phyloP scores from a whole-genome alignment of 2,329 filamentous ascomycete genomes.

The Macrophomina tecta region DNA sequence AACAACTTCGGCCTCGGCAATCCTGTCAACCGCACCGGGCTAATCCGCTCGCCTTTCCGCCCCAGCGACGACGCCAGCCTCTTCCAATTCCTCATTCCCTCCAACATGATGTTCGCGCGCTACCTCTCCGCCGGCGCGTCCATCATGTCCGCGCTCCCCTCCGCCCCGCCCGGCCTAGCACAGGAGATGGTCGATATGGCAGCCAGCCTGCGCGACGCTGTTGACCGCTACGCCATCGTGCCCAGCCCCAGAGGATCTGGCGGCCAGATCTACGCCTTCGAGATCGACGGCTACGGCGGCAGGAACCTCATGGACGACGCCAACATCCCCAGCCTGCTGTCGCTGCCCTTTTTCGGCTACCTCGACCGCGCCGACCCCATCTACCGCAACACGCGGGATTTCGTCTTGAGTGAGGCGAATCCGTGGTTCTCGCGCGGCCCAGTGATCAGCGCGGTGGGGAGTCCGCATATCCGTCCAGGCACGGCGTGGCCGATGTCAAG shows the following conservation, averaged over 20 bases:
- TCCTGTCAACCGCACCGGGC: slow-evolving; percentile 55
- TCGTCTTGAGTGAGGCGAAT: slow-evolving; percentile 52
- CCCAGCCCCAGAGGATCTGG: slow-evolving; percentile 45
- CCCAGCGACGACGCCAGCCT: slow-evolving; percentile 58
- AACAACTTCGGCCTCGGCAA: slow-evolving; percentile 61
- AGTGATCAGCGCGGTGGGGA: slow-evolving; percentile 55
- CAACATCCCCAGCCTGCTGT: slow-evolving; percentile 71
- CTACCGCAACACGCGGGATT: slow-evolving; percentile 54
- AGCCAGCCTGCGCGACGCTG: slow-evolving; percentile 47
- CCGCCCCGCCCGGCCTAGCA: slow-evolving; percentile 56
- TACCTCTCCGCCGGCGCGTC: slow-evolving; percentile 62
- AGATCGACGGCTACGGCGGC: slow-evolving; percentile 55
- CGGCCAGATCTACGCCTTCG: slow-evolving; percentile 55
- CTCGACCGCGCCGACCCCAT: slow-evolving; percentile 45
- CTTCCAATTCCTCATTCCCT: slow-evolving; percentile 56
- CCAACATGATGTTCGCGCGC: slow-evolving; percentile 74
- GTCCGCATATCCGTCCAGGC: slow-evolving; percentile 54
- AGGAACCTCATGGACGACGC: slow-evolving; percentile 75
- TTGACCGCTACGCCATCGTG: slow-evolving; percentile 53
- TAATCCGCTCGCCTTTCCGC: slow-evolving; percentile 57
- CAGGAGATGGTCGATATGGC: slow-evolving; percentile 64
- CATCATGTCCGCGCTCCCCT: slow-evolving; percentile 60
- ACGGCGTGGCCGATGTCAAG: slow-evolving; percentile 59
- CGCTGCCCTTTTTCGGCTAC: slow-evolving; percentile 69
- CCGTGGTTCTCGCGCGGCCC: slow-evolving; percentile 59